Conservation (phyloP, 176 grass and related monocot species). For the Phoenix roebelenii region DNA sequence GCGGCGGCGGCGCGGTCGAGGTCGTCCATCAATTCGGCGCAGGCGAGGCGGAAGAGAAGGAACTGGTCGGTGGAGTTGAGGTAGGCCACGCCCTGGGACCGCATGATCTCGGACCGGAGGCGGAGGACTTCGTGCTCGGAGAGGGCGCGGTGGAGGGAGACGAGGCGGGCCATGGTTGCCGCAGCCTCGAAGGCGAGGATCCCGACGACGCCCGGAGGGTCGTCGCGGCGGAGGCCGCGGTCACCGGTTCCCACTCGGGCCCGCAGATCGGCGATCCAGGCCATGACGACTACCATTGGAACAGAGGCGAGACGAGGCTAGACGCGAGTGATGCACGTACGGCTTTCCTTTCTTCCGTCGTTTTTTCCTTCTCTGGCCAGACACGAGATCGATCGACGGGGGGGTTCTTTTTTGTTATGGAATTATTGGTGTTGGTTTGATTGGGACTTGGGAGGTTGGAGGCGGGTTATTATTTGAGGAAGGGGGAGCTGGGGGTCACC, state of each 20-base stretch:
- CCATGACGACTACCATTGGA: slow-evolving; percentile 27
- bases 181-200: slow-evolving; percentile 86
- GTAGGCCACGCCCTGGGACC: slow-evolving; percentile 50
- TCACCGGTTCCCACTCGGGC: slow-evolving; percentile 15
- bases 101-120: slow-evolving; percentile 49
- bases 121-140: slow-evolving; percentile 31
- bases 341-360: no score
- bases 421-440: no score
- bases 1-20: slow-evolving; percentile 51
- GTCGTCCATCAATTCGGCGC: slow-evolving; percentile 47
- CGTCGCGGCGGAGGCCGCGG: neutral
- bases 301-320: no score
- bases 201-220: slow-evolving; percentile 27
- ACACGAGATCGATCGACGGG: no score
- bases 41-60: slow-evolving; percentile 49
- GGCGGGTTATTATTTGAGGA: no score
- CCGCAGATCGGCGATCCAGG: slow-evolving; percentile 47
- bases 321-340: no score
- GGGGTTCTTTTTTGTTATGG: no score
- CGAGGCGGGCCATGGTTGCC: slow-evolving; percentile 53
- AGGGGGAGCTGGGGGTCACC: no score
- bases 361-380: no score
- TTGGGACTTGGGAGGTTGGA: no score
- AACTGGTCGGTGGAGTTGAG: slow-evolving; percentile 60
- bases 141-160: slow-evolving; percentile 48